Conservation (phyloP, 2,329 filamentous ascomycete species). For the Alternaria conjuncta region DNA sequence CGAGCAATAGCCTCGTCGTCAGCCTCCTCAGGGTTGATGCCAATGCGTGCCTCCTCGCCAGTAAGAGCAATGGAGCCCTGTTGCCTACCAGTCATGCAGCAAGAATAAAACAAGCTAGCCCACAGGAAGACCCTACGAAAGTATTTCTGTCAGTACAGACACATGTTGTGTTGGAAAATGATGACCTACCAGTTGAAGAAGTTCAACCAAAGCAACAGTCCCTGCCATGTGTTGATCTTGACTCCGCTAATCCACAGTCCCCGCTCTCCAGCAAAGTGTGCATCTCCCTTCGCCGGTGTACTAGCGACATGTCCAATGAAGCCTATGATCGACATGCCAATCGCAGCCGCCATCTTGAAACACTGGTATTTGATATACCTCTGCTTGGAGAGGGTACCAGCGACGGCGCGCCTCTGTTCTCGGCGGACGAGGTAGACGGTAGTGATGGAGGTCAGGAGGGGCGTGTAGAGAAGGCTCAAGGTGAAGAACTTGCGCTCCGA, state of each 20-base stretch:
- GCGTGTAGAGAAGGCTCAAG: conserved; percentile 30
- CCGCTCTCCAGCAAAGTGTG: conserved; percentile 8
- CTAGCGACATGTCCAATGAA: conserved; percentile 19
- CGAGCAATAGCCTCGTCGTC: conserved; percentile 29
- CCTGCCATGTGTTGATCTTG: conserved; percentile 29
- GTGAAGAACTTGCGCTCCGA: conserved; percentile 28
- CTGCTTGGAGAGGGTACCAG: conserved; percentile 25
- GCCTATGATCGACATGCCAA: conserved; percentile 26
- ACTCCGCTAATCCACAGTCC: conserved; percentile 26
- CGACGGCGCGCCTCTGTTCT: conserved; percentile 24
- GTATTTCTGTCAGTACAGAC: background rate
- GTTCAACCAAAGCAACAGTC: conserved; percentile 26
- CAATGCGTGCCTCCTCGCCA: conserved; percentile 28
- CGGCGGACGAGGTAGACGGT: conserved; percentile 26
- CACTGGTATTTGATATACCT: conserved; percentile 33
- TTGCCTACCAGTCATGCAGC: conserved; percentile 30
- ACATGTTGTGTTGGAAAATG: too few relatives aligned
- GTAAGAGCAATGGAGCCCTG: conserved; percentile 30
- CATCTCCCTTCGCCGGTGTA: conserved; percentile 6
- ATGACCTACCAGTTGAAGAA: conserved; percentile 34
- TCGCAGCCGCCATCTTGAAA: conserved; percentile 26
- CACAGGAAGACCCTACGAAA: conserved; percentile 38
- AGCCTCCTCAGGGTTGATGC: conserved; percentile 12
- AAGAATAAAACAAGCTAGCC: conserved; percentile 34
- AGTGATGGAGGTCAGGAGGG: conserved; percentile 27